Evolutionary conservation across 2,329 filamentous ascomycete genomes (phyloP).

Genomic region (Fusarium hainanense): DNA sequence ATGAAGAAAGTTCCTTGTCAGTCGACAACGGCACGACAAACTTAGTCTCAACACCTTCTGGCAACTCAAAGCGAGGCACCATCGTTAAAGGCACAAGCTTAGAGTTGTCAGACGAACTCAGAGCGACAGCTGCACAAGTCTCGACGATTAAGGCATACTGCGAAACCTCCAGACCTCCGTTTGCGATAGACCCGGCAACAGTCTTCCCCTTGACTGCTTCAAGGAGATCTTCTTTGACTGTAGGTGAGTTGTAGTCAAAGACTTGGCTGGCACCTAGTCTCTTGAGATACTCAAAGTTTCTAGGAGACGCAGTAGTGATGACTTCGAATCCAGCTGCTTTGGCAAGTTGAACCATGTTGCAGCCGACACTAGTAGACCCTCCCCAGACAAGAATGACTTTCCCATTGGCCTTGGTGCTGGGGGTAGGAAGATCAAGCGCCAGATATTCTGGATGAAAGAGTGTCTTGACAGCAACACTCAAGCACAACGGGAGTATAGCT

Average conservation of each 20-base stretch:
- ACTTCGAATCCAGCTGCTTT: conserved; percentile 20
- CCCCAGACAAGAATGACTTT: conserved; percentile 14
- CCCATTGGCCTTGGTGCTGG: neutral
- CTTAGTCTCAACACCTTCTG: conserved; percentile 12
- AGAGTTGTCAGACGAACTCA: conserved; percentile 7
- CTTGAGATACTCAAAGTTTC: conserved; percentile 19
- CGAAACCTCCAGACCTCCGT: neutral
- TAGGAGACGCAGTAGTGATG: conserved; percentile 10
- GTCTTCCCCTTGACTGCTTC: neutral
- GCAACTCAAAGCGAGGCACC: conserved; percentile 4
- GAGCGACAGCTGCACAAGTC: conserved; percentile 9
- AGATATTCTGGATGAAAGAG: conserved; percentile 20
- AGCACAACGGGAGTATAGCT: conserved; percentile 8
- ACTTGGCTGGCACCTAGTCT: conserved; percentile 13
- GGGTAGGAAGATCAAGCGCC: conserved; percentile 1
- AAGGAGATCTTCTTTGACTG: neutral
- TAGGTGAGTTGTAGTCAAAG: conserved; percentile 1
- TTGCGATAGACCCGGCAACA: conserved; percentile 12
- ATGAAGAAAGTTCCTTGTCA: conserved; percentile 5
- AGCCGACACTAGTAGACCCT: conserved; percentile 22
- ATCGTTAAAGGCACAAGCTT: conserved; percentile 13
- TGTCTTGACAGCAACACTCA: conserved; percentile 15
- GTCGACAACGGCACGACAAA: conserved; percentile 6
- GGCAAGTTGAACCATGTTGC: conserved; percentile 13
- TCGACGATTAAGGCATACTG: conserved; percentile 9